Evolutionary conservation across 2,329 filamentous ascomycete genomes (phyloP).

Genomic region (Aspergillus persii): DNA sequence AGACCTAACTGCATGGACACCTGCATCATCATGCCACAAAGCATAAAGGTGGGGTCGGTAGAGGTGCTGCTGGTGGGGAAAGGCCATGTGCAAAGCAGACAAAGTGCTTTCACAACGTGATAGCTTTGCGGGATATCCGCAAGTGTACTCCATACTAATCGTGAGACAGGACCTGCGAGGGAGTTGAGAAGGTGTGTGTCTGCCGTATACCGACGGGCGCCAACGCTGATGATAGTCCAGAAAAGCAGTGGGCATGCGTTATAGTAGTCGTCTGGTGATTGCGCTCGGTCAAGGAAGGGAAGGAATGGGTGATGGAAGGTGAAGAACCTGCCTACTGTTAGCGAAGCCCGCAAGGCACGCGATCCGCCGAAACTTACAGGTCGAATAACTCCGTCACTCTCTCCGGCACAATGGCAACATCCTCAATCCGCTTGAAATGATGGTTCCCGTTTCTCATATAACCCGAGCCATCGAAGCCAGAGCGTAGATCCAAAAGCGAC

Average conservation of each 20-base stretch:
- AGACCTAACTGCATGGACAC: conserved; percentile 66
- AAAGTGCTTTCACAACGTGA: conserved; percentile 63
- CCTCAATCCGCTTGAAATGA: conserved; percentile 53
- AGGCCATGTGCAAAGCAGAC: conserved; percentile 64
- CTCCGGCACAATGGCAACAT: conserved; percentile 45
- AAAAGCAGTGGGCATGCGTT: conserved; percentile 62
- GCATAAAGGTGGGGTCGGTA: conserved; percentile 64
- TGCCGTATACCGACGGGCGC: conserved; percentile 57
- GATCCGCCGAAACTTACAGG: conserved; percentile 30
- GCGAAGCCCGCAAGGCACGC: background rate
- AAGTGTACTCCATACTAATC: conserved; percentile 61
- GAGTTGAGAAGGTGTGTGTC: conserved; percentile 56
- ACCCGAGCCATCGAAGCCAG: conserved; percentile 43
- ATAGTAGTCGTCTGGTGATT: conserved; percentile 57
- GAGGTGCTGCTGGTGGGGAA: conserved; percentile 63
- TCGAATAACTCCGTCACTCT: conserved; percentile 46
- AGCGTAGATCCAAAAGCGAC: conserved; percentile 50
- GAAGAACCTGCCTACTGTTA: conserved; percentile 56
- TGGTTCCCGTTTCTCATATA: conserved; percentile 50
- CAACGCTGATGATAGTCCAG: conserved; percentile 65
- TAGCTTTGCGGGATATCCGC: conserved; percentile 62
- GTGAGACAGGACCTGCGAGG: conserved; percentile 52
- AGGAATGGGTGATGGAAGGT: conserved; percentile 63
- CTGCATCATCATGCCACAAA: conserved; percentile 66
- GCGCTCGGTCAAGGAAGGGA: conserved; percentile 58